Percentiles rank a stretch among this genome's conserved stretches.
phyloP scores from a whole-genome alignment of 306 rosid genomes.

The Pyrus pyrifolia region DNA sequence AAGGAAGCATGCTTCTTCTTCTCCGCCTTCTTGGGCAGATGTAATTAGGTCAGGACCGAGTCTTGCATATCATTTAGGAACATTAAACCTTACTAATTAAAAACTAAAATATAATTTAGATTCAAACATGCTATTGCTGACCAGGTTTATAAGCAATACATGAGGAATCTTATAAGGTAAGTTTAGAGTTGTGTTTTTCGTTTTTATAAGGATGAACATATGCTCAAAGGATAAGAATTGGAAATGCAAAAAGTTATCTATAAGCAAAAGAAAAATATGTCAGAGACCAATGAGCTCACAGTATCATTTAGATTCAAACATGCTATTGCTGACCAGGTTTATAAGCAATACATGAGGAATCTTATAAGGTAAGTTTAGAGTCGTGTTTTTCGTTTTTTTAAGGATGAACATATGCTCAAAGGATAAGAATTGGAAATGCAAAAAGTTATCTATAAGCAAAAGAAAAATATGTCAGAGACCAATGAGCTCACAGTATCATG shows the following conservation, averaged over 20 bases:
- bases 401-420: background rate
- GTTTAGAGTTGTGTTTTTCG: background rate
- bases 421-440: background rate
- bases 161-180: background rate
- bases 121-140: background rate
- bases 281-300: background rate
- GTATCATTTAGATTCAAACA: background rate
- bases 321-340: background rate
- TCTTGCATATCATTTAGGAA: background rate
- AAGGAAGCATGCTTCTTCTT: background rate
- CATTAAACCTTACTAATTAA: background rate
- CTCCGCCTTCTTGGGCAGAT: background rate
- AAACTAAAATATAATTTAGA: background rate
- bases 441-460: background rate
- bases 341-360: background rate
- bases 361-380: background rate
- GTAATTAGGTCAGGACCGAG: background rate
- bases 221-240: background rate
- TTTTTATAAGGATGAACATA: background rate
- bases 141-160: background rate
- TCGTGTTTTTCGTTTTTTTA: background rate
- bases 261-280: background rate
- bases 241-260: background rate
- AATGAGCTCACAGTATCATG: background rate
- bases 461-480: background rate